A percentile compares a stretch with the other conserved stretches of the same genome.
phyloP scores from a whole-genome alignment of 768 basidiomycete species.

The Termitomyces sp. region DNA sequence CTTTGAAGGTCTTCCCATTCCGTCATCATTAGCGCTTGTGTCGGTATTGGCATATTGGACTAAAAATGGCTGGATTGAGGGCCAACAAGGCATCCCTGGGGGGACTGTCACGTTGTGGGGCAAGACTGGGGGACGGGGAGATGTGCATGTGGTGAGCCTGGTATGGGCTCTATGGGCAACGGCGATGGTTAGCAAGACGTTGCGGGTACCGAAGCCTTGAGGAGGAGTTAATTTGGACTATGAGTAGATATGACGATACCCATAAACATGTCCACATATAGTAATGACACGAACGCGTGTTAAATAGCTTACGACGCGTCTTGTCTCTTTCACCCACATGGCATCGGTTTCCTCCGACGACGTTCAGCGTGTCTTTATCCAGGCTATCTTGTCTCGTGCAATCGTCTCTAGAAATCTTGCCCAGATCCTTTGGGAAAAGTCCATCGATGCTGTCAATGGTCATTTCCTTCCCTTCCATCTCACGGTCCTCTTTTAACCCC shows the following conservation, averaged over 20 bases:
- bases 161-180: slow-evolving; percentile 89
- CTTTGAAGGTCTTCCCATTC: slow-evolving; percentile 98
- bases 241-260: slow-evolving; percentile 11
- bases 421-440: slow-evolving; percentile 63
- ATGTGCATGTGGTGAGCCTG: slow-evolving; percentile 76
- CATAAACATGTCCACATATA: slow-evolving; percentile 4
- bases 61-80: slow-evolving; percentile 81
- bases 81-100: slow-evolving; percentile 69
- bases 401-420: slow-evolving; percentile 65
- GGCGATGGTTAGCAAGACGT: slow-evolving; percentile 97
- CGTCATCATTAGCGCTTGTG: slow-evolving; percentile 82
- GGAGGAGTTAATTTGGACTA: slow-evolving; percentile 1
- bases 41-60: slow-evolving; percentile 78
- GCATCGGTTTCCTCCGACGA: slow-evolving; percentile 45
- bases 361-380: slow-evolving; percentile 75
- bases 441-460: slow-evolving; percentile 69
- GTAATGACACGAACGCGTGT: slow-evolving; percentile 11
- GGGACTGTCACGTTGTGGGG: slow-evolving; percentile 79
- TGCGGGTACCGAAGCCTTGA: slow-evolving; percentile 77
- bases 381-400: slow-evolving; percentile 71
- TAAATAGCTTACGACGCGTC: slow-evolving; percentile 19
- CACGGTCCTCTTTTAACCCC: slow-evolving; percentile 9
- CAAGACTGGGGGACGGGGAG: slow-evolving; percentile 66
- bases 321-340: slow-evolving; percentile 24
- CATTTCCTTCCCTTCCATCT: slow-evolving; percentile 6